phyloP scores from a whole-genome alignment of 1,284 basidiomycete genomes.

The Ceratobasidium sp. region DNA sequence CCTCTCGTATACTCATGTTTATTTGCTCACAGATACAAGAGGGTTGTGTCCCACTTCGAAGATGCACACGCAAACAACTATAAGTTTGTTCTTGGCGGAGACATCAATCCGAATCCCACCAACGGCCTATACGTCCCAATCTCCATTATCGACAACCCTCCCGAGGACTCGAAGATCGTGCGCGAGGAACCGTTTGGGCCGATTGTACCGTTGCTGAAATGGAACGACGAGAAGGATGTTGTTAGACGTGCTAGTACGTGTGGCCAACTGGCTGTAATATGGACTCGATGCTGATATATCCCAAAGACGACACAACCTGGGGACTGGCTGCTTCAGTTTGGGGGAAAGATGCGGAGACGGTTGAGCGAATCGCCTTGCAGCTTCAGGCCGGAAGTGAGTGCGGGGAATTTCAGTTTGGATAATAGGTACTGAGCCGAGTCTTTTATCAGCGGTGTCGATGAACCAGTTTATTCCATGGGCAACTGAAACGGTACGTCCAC shows the following conservation, averaged over 20 bases:
- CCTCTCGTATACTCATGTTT: not conserved
- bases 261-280: no score
- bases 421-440: no score
- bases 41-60: conserved; percentile 24
- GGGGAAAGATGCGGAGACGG: conserved; percentile 20
- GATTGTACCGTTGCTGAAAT: conserved; percentile 34
- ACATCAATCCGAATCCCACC: conserved; percentile 19
- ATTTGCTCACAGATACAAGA: conserved; percentile 6
- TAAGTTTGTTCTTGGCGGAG: conserved; percentile 36
- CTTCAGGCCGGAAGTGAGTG: conserved; percentile 34
- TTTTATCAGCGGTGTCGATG: conserved; percentile 8
- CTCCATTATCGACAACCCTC: conserved; percentile 39
- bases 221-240: conserved; percentile 34
- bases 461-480: not conserved
- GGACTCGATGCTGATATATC: not conserved
- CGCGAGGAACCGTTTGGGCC: conserved; percentile 42
- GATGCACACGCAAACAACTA: conserved; percentile 13
- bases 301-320: conserved; percentile 16
- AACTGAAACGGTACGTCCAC: conserved; percentile 6
- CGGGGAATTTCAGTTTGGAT: no score
- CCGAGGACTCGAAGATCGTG: conserved; percentile 39
- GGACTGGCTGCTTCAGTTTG: conserved; percentile 29
- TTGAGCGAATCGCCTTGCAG: conserved; percentile 29
- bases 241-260: conserved; percentile 38
- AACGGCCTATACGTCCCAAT: conserved; percentile 33